These are phyloP conservation scores for Daldinia concentrica DNA, from an alignment of 495 filamentous ascomycete species.

Conservation along the genomic window DNA sequence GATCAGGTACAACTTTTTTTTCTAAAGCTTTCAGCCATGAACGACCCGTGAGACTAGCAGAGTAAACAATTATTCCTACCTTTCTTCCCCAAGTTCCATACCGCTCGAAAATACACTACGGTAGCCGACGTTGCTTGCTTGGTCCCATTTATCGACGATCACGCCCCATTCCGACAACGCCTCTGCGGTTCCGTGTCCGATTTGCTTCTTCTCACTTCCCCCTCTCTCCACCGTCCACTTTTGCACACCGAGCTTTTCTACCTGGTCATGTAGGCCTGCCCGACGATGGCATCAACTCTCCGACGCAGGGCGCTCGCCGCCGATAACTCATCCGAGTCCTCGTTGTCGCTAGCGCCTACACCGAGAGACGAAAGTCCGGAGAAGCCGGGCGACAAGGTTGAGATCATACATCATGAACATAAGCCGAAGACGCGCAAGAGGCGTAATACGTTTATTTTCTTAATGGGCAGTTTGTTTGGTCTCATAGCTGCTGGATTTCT, in stretches of 20 bases:
- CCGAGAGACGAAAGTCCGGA: conserved; percentile 56
- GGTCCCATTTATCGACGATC: conserved; percentile 26
- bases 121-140: conserved; percentile 20
- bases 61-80: background rate
- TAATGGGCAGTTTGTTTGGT: conserved; percentile 84
- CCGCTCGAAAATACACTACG: conserved; percentile 17
- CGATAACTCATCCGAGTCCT: conserved; percentile 47
- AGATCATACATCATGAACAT: conserved; percentile 55
- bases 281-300: conserved; percentile 56
- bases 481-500: conserved; percentile 84
- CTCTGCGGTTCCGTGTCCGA: conserved; percentile 18
- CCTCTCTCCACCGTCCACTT: conserved; percentile 11
- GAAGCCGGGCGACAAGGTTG: conserved; percentile 54
- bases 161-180: background rate
- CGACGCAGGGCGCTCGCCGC: conserved; percentile 57
- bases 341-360: conserved; percentile 33
- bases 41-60: conserved; percentile 2
- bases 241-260: conserved; percentile 19
- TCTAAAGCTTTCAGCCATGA: conserved; percentile 1
- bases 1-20: conserved; percentile 23
- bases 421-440: conserved; percentile 67
- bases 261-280: conserved; percentile 37
- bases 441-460: conserved; percentile 80
- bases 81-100: background rate
- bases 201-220: conserved; percentile 6